Conservation (phyloP, 371 early-diverging fungal genomes). For the Lichtheimia hyalospora region DNA sequence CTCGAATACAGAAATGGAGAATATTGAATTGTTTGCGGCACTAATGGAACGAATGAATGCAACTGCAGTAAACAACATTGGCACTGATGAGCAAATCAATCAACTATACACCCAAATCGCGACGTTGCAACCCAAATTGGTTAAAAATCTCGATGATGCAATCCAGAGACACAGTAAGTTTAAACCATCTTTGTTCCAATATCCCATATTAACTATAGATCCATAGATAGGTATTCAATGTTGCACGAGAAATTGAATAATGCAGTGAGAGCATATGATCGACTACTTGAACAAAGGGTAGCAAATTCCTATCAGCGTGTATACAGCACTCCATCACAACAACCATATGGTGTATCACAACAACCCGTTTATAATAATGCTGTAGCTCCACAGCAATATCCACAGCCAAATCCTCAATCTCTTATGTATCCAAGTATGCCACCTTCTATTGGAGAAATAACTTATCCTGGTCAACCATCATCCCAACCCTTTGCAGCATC, state of each 20-base stretch:
- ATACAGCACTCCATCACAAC: background rate
- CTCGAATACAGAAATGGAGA: constrained; percentile 65
- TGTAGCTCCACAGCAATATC: background rate
- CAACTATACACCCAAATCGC: constrained; percentile 69
- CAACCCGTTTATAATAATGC: background rate
- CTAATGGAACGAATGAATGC: constrained; percentile 63
- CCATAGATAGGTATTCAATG: constrained; percentile 42
- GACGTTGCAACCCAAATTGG: constrained; percentile 68
- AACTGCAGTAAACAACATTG: constrained; percentile 45
- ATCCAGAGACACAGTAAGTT: constrained; percentile 60
- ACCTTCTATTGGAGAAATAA: background rate
- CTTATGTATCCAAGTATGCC: constrained; percentile 5
- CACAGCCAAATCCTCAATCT: background rate
- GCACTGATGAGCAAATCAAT: constrained; percentile 63
- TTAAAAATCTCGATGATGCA: constrained; percentile 64
- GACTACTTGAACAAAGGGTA: constrained; percentile 65
- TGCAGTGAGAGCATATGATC: constrained; percentile 81
- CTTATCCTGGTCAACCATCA: background rate
- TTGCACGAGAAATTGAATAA: constrained; percentile 73
- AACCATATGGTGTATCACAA: background rate
- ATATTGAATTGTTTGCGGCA: constrained; percentile 67
- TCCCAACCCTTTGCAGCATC: background rate
- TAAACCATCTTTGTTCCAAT: constrained; percentile 1
- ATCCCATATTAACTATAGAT: constrained; percentile 27
- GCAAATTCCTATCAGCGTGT: constrained; percentile 7